Base-by-base conservation (phyloP, 2,329 filamentous ascomycete species). In the Fusarium paranaense region DNA sequence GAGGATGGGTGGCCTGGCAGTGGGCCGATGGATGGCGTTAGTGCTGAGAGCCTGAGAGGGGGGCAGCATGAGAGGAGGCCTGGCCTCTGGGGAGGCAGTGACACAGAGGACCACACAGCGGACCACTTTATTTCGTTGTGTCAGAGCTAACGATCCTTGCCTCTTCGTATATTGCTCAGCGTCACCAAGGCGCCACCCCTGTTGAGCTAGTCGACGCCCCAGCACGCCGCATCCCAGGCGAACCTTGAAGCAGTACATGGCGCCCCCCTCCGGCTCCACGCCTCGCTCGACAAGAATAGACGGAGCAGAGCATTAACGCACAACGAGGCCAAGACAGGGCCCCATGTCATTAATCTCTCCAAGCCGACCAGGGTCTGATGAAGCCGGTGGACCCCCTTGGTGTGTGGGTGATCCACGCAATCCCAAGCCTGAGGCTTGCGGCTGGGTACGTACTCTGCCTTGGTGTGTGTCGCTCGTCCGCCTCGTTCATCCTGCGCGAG, bases 91-190 rank as follows among this genome's bases (percentile, higher is more conserved):
- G 25, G 58, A 78, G 75, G 70, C 69, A 78, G 75, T 80, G 78
- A 81, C 72, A 76, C 52, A 30, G 47, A 27, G 45, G 45, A 50
- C 45, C 45, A 50, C 45, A 50, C 76, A 76, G 76, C 75, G 80
- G 76, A 75, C 82, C 82, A 84, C 81, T 83, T 84, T 82, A 84
- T 83, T 82, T 83, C 67, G 80, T 82, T 86, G 86, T 86, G 86
- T 87, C 85, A 87, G 85, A 86, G 42, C 83, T 72, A 72, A 80
- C 84, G 66, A 78, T 83, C 82, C 84, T 83, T 83, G 82, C 81
- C 81, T 77, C 82, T 70, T 86, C 84, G 85, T 85, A 86, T 86
- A 86, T 87, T 86, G 82, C 84, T 80, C 83, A 82, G 83, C 84
- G 82, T 85, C 84, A 85, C 84, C 82, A 82, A 82, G 74, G 59